Conservation (phyloP, 2,329 filamentous ascomycete species). For the Periglandula ipomoeae region DNA sequence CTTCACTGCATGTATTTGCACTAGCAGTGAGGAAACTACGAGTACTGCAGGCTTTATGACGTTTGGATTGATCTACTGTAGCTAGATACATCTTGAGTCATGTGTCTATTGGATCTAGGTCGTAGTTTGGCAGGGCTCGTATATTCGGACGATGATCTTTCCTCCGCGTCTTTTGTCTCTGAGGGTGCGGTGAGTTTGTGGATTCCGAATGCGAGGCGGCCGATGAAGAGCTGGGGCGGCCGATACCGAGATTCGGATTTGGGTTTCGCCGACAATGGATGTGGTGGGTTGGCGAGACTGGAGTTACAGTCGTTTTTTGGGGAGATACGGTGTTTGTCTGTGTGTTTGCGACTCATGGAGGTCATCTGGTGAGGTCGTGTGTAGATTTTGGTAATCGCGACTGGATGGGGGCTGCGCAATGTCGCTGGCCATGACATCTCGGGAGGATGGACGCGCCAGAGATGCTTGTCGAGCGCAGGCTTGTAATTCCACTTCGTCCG, state of each 20-base stretch:
- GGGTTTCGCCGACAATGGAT: not conserved
- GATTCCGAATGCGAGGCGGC: constrained; percentile 16
- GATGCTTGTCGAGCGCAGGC: no score
- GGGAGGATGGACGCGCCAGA: not conserved
- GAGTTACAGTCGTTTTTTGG: not conserved
- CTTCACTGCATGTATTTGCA: no score
- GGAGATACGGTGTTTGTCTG: not conserved
- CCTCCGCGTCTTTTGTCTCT: constrained; percentile 10
- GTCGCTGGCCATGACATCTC: not conserved
- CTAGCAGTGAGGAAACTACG: not conserved
- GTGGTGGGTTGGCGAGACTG: constrained; percentile 1
- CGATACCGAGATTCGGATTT: constrained; percentile 2
- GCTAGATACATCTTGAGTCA: not conserved
- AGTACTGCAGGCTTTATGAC: no score
- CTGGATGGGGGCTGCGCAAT: constrained; percentile 4
- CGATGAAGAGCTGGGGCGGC: constrained; percentile 17
- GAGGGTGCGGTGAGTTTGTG: constrained; percentile 4
- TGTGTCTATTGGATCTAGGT: constrained; percentile 25
- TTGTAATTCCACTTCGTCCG: not conserved
- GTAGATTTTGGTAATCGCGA: constrained; percentile 3
- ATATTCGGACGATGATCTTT: constrained; percentile 22
- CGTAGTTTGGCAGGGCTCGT: constrained; percentile 22
- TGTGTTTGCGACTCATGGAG: no score
- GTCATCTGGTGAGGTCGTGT: not conserved
- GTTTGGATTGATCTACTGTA: not conserved